phyloP scores from a whole-genome alignment of 768 basidiomycete genomes.

The Boletus vinaceobasis region DNA sequence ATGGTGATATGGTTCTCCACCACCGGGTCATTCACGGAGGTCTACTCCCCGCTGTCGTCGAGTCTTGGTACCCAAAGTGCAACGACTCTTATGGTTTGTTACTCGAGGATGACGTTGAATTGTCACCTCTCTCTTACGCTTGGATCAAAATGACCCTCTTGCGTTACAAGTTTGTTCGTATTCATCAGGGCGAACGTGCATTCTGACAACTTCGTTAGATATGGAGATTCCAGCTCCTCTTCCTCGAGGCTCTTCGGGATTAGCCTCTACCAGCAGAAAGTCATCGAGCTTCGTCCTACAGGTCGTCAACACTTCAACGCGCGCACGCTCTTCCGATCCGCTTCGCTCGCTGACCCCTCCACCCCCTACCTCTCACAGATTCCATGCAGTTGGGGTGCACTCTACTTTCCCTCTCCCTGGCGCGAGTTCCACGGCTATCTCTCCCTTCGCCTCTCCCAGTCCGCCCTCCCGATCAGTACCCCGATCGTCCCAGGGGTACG shows the following conservation, averaged over 20 bases:
- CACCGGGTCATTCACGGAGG: conserved; percentile 79
- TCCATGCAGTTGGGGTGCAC: conserved; percentile 89
- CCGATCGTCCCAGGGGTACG: conserved; percentile 70
- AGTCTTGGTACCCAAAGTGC: conserved; percentile 81
- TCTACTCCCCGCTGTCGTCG: conserved; percentile 77
- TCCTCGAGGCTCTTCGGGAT: conserved; percentile 66
- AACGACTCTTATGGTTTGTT: conserved; percentile 75
- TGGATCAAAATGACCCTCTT: conserved; percentile 82
- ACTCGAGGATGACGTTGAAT: conserved; percentile 83
- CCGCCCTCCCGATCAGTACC: conserved; percentile 28
- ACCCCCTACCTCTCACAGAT: conserved; percentile 83
- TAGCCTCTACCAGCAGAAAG: conserved; percentile 85
- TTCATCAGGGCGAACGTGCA: background rate
- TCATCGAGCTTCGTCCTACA: conserved; percentile 64
- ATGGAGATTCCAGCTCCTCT: conserved; percentile 42
- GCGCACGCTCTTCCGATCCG: conserved; percentile 48
- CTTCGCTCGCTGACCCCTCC: conserved; percentile 38
- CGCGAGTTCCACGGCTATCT: conserved; percentile 82
- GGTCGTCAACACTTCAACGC: conserved; percentile 71
- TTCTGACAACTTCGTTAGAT: conserved; percentile 38
- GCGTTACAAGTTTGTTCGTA: conserved; percentile 55
- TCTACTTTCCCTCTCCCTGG: conserved; percentile 90
- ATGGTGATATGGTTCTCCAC: conserved; percentile 58
- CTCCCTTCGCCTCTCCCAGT: conserved; percentile 60
- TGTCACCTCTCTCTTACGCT: conserved; percentile 81